Percentiles rank a stretch among this genome's conserved stretches.
Evolutionary conservation across 1,284 basidiomycete species (phyloP).

Genomic region (Marasmius tenuissimus): DNA sequence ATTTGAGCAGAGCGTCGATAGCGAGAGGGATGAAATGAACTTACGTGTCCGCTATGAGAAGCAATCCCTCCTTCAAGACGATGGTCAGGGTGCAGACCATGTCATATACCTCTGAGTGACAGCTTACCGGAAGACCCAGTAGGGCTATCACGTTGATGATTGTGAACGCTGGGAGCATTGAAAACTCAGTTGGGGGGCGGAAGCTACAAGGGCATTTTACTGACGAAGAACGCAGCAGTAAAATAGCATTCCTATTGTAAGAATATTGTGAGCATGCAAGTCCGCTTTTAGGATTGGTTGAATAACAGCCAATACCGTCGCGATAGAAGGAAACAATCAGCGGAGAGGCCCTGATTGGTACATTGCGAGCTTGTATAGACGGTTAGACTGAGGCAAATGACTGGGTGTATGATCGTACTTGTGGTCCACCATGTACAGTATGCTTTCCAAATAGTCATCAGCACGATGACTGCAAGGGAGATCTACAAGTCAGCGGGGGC

Average conservation of each 20-base stretch:
- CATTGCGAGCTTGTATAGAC: no score
- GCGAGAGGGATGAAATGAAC: not conserved
- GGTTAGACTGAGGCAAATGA: not conserved
- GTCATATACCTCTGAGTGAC: not conserved
- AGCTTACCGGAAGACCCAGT: not conserved
- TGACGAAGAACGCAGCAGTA: not conserved
- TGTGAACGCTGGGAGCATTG: not conserved
- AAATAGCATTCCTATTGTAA: not conserved
- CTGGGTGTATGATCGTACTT: not conserved
- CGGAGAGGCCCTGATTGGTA: not conserved
- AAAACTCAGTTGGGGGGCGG: not conserved
- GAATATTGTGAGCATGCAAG: not conserved
- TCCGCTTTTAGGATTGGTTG: not conserved
- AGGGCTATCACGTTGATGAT: not conserved
- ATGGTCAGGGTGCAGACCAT: not conserved
- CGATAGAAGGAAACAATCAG: not conserved
- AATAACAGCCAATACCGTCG: not conserved
- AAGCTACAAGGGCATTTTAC: not conserved
- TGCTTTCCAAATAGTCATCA: not conserved
- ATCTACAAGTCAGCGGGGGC: not conserved
- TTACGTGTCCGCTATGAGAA: not conserved
- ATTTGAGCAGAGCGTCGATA: not conserved
- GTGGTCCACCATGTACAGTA: not conserved
- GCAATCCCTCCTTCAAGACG: not conserved
- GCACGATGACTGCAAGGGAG: not conserved